Percentiles rank a stretch among this genome's conserved stretches.
phyloP scores from a whole-genome alignment of 1,284 basidiomycete genomes.

The Anthracocystis walkeri region DNA sequence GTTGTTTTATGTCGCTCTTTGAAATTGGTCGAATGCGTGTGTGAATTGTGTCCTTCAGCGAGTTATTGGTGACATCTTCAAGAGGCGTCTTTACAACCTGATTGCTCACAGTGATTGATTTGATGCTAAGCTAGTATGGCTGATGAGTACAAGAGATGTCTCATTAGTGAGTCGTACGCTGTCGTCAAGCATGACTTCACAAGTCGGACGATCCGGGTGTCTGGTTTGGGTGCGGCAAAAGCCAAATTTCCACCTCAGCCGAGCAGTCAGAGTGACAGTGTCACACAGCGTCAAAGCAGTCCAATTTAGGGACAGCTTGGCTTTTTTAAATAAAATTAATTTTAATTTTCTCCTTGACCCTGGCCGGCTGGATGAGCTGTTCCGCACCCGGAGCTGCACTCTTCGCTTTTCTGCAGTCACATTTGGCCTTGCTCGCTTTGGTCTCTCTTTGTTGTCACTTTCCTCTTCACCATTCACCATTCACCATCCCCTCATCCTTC shows the following conservation, averaged over 20 bases:
- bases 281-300: too few relatives aligned
- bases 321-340: background rate
- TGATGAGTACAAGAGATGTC: background rate
- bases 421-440: too few relatives aligned
- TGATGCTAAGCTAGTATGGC: background rate
- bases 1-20: conserved; percentile 5
- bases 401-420: background rate
- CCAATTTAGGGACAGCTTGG: background rate
- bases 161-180: too few relatives aligned
- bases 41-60: background rate
- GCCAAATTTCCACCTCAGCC: background rate
- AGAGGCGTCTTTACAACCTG: too few relatives aligned
- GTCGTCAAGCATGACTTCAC: background rate
- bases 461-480: too few relatives aligned
- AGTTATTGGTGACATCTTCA: background rate
- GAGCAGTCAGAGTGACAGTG: too few relatives aligned
- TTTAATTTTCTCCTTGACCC: background rate
- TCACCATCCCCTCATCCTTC: too few relatives aligned
- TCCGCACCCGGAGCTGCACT: background rate
- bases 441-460: too few relatives aligned
- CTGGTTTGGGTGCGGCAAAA: background rate
- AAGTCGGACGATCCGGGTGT: conserved; percentile 1
- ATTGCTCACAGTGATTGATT: background rate
- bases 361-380: background rate
- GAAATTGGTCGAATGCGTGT: conserved; percentile 6